Percentiles rank a stretch among this genome's conserved stretches.
Evolutionary conservation across 768 basidiomycete species (phyloP).

Genomic region (Tylopilus subfusipes): DNA sequence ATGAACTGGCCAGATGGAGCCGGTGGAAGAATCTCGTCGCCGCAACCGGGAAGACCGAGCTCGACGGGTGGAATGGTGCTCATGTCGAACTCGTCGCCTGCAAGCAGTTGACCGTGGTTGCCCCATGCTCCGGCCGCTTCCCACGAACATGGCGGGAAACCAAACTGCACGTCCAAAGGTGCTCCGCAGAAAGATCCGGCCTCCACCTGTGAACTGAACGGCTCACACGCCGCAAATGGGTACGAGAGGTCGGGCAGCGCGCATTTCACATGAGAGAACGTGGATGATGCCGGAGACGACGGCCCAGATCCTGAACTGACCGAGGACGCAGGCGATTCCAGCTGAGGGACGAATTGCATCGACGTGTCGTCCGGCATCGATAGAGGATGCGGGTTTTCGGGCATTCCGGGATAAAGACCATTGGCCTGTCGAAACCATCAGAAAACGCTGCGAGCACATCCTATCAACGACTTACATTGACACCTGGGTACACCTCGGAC

Average conservation of each 20-base stretch:
- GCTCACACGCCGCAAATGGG: conserved; percentile 18
- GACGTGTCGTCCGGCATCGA: conserved; percentile 38
- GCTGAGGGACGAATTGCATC: conserved; percentile 40
- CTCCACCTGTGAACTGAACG: conserved; percentile 11
- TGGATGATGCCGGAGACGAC: conserved; percentile 45
- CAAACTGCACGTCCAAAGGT: conserved; percentile 26
- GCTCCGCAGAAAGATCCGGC: conserved; percentile 17
- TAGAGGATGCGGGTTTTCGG: conserved; percentile 42
- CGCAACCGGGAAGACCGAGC: conserved; percentile 50
- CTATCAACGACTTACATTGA: conserved; percentile 39
- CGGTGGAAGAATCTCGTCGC: conserved; percentile 21
- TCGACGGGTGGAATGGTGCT: conserved; percentile 62
- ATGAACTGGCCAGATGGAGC: conserved; percentile 12
- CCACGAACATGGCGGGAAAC: conserved; percentile 34
- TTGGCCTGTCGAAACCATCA: conserved; percentile 36
- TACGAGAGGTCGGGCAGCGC: conserved; percentile 20
- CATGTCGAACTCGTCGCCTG: conserved; percentile 66
- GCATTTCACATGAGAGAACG: conserved; percentile 44
- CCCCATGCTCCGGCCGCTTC: conserved; percentile 32
- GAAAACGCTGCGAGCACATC: conserved; percentile 5
- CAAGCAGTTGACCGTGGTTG: conserved; percentile 37
- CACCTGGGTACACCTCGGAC: conserved; percentile 25
- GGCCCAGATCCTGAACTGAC: conserved; percentile 47
- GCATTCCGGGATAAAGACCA: conserved; percentile 51
- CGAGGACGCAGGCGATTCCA: conserved; percentile 51